These are phyloP conservation scores for Rhizoctonia solani DNA, from an alignment of 1,284 basidiomycete species.

Conservation along the genomic window DNA sequence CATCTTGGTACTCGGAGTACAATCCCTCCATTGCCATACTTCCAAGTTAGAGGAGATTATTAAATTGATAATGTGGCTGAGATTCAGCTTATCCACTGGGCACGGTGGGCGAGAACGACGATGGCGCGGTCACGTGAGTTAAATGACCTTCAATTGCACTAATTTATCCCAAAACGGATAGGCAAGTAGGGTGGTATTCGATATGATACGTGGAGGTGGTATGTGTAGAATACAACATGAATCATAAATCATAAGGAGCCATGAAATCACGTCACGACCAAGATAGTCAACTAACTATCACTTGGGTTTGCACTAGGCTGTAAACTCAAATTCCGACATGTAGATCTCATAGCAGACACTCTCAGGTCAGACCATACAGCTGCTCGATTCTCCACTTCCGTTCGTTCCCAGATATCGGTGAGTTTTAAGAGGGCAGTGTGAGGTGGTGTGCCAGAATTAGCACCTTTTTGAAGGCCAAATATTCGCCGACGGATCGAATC, in stretches of 20 bases:
- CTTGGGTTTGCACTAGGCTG: too few species aligned
- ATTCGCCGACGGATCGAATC: background rate
- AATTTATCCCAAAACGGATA: too few species aligned
- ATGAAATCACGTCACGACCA: too few species aligned
- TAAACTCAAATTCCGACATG: too few species aligned
- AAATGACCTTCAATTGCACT: too few species aligned
- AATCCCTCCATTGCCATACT: slow-evolving; percentile 23
- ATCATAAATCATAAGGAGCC: too few species aligned
- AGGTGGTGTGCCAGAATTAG: background rate
- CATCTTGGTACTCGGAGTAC: slow-evolving; percentile 28
- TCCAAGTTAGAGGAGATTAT: background rate
- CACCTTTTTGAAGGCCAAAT: background rate
- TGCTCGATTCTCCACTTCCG: background rate
- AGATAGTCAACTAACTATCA: too few species aligned
- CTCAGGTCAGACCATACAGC: slow-evolving; percentile 11
- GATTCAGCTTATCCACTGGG: background rate
- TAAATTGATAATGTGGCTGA: background rate
- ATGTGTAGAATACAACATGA: too few species aligned
- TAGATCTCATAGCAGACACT: background rate
- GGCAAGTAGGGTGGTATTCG: too few species aligned
- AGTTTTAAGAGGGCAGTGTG: background rate
- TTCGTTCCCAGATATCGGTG: background rate
- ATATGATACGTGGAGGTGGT: too few species aligned
- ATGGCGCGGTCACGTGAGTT: background rate
- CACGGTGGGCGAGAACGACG: background rate